phyloP scores from a whole-genome alignment of 495 filamentous ascomycete species.

The Aspergillus avenaceus region DNA sequence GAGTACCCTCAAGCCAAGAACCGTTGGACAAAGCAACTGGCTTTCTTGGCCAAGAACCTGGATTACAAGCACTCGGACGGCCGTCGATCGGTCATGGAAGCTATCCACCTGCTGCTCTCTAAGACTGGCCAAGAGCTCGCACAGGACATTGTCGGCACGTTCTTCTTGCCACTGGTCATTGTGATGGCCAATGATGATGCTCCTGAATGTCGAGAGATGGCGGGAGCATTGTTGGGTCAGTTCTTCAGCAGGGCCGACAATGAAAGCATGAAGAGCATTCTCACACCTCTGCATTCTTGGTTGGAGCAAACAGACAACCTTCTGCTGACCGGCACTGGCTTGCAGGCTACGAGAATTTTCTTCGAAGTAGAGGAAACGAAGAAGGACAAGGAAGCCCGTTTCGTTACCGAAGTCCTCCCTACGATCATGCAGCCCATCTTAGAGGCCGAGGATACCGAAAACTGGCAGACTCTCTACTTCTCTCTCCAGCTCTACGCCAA shows the following conservation, averaged over 20 bases:
- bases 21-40: conserved; percentile 81
- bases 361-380: conserved; percentile 64
- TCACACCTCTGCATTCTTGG: conserved; percentile 71
- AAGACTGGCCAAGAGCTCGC: conserved; percentile 77
- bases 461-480: conserved; percentile 78
- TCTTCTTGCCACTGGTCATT: conserved; percentile 84
- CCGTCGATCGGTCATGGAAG: conserved; percentile 86
- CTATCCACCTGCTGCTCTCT: conserved; percentile 72
- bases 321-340: conserved; percentile 62
- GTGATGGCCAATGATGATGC: conserved; percentile 85
- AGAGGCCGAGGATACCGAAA: conserved; percentile 44
- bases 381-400: conserved; percentile 58
- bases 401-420: conserved; percentile 38
- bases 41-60: conserved; percentile 84
- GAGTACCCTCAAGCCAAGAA: conserved; percentile 91
- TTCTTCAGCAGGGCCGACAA: conserved; percentile 74
- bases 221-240: conserved; percentile 71
- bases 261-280: conserved; percentile 64
- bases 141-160: conserved; percentile 73
- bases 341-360: conserved; percentile 79
- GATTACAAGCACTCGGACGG: conserved; percentile 86
- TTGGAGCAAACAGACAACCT: conserved; percentile 64
- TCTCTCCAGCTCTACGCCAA: conserved; percentile 65
- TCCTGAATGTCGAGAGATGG: conserved; percentile 78
- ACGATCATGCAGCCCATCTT: conserved; percentile 47